A percentile compares a stretch with the other conserved stretches of the same genome.
phyloP scores from a whole-genome alignment of 1,284 basidiomycete genomes.

The Mrakiaceae sp. region DNA sequence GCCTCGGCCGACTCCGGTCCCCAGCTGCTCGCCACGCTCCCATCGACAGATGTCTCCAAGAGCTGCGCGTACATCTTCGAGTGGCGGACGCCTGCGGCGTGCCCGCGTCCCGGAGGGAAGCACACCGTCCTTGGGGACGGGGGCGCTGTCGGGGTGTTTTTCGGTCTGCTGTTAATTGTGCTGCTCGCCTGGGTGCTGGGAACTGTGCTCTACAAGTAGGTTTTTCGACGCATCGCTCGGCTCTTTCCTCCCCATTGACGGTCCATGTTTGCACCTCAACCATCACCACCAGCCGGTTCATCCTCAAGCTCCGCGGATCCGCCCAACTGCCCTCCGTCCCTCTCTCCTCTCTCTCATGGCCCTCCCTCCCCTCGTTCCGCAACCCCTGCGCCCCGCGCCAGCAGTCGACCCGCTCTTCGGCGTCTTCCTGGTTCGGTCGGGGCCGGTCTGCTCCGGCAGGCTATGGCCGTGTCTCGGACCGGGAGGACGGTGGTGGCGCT shows the following conservation, averaged over 20 bases:
- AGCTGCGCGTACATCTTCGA: constrained; percentile 10
- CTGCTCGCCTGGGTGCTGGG: constrained; percentile 7
- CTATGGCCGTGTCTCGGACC: background rate
- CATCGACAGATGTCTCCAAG: background rate
- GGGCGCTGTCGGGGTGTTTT: constrained; percentile 5
- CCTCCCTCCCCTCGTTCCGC: background rate
- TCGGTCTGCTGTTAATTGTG: background rate
- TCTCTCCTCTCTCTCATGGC: background rate
- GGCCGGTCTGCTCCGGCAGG: background rate
- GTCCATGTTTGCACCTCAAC: background rate
- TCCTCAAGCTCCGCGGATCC: constrained; percentile 10
- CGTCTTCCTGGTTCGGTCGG: background rate
- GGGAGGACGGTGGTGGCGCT: background rate
- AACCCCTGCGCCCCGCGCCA: background rate
- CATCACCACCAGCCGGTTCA: constrained; percentile 1
- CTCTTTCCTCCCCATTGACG: background rate
- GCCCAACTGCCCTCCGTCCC: constrained; percentile 7
- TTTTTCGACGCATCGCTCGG: background rate
- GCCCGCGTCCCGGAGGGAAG: background rate
- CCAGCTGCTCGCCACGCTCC: too few relatives aligned
- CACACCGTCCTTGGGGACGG: constrained; percentile 3
- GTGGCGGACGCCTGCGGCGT: constrained; percentile 5
- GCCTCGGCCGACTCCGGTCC: too few relatives aligned
- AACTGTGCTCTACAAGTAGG: constrained; percentile 8
- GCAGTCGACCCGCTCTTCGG: background rate